Base-by-base conservation (phyloP, 768 basidiomycete genomes). In the Boletus sp. region DNA sequence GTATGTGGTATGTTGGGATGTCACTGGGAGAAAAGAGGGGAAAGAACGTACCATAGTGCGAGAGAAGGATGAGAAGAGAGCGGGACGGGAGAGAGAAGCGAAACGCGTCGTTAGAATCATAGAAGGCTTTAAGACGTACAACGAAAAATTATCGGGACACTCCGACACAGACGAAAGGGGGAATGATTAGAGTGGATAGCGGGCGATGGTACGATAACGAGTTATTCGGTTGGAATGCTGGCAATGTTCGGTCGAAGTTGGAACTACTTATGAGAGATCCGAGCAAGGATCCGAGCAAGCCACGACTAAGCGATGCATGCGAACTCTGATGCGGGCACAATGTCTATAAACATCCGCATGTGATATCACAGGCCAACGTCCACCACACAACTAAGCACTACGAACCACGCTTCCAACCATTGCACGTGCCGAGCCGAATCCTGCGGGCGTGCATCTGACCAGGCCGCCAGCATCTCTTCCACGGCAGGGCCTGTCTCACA, bases 331-430 rank as follows among this genome's bases (percentile, higher is more conserved):
- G 42, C 54, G 18, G 48, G 36, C 39, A 46, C 50, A 20, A 9
- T 18, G 39, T 41, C 32, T 42, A 49, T 15, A 37, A 35, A 11
- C 11, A 15, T 50, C 56, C 18, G 39, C 46, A 42, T 39, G 47
- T 46, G 30, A 45, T 44, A 42, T 62, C 52, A 65, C 40, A 40
- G 29, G 42, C 73, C 74, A 63, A 86, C 66, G 69, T 87, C 80
- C 7, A 94, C 77, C 18, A 87, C 80, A 45, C 77, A 81, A 36
- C 85, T 78, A 7, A 95, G 73, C 47, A 94, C 75, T 77, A 90
- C 78, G 45, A 93, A 82, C 94, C 94, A 96, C 4, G 79, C 74
- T 66, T 90, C 83, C 63, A 92, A 54, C 87, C 84, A 89, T 49
- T 44, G 48, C 30, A 58, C 32, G 3, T 50, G 50, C 44, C 47